These are phyloP conservation scores for Lepiota brunneoincarnata DNA, from an alignment of 768 basidiomycete species.

Conservation along the genomic window DNA sequence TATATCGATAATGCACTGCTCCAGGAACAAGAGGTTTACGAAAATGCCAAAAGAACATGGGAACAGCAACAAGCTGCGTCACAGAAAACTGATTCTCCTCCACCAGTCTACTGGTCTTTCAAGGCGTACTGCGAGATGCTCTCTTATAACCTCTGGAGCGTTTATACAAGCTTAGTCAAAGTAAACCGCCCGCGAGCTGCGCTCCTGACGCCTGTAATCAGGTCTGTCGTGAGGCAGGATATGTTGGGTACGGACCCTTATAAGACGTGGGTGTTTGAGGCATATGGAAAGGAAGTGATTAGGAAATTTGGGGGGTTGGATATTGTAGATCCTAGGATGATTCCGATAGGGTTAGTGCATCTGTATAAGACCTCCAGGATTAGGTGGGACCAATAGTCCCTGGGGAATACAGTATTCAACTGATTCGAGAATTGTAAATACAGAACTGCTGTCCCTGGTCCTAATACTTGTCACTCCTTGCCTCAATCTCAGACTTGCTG, in stretches of 20 bases:
- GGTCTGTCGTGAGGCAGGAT: conserved; percentile 3
- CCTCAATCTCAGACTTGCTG: too few species aligned
- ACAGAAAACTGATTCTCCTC: background rate
- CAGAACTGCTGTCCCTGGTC: too few species aligned
- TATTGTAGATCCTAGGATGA: conserved; percentile 35
- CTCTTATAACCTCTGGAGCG: background rate
- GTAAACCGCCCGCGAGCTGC: background rate
- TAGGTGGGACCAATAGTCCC: conserved; percentile 29
- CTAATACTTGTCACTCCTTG: too few species aligned
- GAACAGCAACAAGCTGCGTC: background rate
- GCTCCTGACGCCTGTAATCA: background rate
- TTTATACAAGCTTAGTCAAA: background rate
- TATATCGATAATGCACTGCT: conserved; percentile 3
- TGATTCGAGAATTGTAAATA: too few species aligned
- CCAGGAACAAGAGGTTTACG: conserved; percentile 7
- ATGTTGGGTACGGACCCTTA: conserved; percentile 25
- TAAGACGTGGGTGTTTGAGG: conserved; percentile 32
- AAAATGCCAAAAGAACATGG: background rate
- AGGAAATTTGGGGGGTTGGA: conserved; percentile 37
- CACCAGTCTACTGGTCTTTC: background rate
- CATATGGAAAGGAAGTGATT: conserved; percentile 38
- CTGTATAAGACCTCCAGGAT: conserved; percentile 33
- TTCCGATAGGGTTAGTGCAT: conserved; percentile 40
- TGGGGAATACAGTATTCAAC: too few species aligned
- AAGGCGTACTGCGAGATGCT: background rate